These are phyloP conservation scores for Ascosphaera pollenicola DNA, from an alignment of 2,329 filamentous ascomycete genomes.

Conservation along the genomic window DNA sequence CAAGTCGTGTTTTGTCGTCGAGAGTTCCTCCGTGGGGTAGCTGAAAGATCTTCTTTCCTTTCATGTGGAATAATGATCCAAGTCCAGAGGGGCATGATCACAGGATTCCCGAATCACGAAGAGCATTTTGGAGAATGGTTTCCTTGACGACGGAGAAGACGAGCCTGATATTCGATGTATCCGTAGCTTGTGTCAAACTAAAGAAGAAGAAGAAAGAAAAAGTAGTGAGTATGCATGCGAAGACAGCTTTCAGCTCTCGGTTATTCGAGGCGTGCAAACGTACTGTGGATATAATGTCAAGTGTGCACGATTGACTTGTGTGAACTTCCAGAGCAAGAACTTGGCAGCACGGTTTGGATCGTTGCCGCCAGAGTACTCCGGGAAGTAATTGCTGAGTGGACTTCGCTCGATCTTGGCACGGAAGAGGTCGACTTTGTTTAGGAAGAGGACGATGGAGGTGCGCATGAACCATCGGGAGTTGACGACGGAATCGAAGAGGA, in stretches of 20 bases:
- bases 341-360: constrained; percentile 97
- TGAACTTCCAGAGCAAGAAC: constrained; percentile 94
- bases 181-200: constrained; percentile 95
- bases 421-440: constrained; percentile 57
- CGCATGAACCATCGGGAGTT: constrained; percentile 49
- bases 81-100: constrained; percentile 20
- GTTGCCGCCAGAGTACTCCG: constrained; percentile 67
- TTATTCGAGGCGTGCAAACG: constrained; percentile 95
- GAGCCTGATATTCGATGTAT: constrained; percentile 97
- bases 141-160: constrained; percentile 99
- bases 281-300: constrained; percentile 98
- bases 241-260: constrained; percentile 98
- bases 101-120: constrained; percentile 95
- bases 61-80: neutral
- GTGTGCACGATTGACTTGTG: constrained; percentile 92
- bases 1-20: too few species aligned
- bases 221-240: constrained; percentile 96
- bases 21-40: too few species aligned
- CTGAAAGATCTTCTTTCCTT: too few species aligned
- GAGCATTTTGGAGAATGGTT: constrained; percentile 91
- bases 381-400: constrained; percentile 58
- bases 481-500: constrained; percentile 39
- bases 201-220: constrained; percentile 25
- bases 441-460: constrained; percentile 50
- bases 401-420: constrained; percentile 52